phyloP scores from a whole-genome alignment of 2,329 filamentous ascomycete species.

The Aaosphaeria pasadenensis region DNA sequence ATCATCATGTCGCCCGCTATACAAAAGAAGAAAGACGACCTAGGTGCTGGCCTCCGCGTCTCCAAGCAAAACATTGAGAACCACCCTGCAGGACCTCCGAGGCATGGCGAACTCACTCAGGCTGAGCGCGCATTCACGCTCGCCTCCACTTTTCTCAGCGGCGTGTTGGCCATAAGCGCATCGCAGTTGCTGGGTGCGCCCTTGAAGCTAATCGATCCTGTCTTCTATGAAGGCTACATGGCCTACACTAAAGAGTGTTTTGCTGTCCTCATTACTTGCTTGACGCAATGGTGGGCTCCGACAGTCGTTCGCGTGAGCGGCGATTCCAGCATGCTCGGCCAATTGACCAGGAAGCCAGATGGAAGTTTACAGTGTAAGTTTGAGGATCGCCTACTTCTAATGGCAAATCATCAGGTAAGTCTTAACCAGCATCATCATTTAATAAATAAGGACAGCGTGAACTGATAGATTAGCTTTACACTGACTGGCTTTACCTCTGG shows the following conservation, averaged over 20 bases:
- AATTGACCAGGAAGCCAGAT: slow-evolving; percentile 67
- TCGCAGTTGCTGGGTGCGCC: slow-evolving; percentile 76
- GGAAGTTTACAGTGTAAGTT: slow-evolving; percentile 76
- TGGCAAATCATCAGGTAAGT: slow-evolving; percentile 75
- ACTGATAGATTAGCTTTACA: slow-evolving; percentile 61
- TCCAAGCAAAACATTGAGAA: slow-evolving; percentile 40
- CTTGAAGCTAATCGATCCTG: slow-evolving; percentile 71
- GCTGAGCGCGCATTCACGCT: slow-evolving; percentile 50
- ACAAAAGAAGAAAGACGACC: slow-evolving; percentile 33
- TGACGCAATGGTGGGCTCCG: slow-evolving; percentile 86
- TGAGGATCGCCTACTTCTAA: slow-evolving; percentile 75
- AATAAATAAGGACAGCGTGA: background rate
- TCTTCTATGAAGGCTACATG: slow-evolving; percentile 84
- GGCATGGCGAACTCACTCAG: slow-evolving; percentile 47
- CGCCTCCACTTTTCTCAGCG: slow-evolving; percentile 50
- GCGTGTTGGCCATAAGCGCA: slow-evolving; percentile 52
- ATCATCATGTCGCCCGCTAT: slow-evolving; percentile 19
- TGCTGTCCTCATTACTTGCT: slow-evolving; percentile 71
- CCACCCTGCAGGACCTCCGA: slow-evolving; percentile 43
- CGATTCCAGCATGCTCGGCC: slow-evolving; percentile 72
- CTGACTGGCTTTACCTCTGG: slow-evolving; percentile 91
- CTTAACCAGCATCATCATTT: background rate
- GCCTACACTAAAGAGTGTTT: slow-evolving; percentile 82
- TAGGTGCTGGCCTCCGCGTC: slow-evolving; percentile 43
- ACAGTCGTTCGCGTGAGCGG: slow-evolving; percentile 80